Percentiles rank a stretch among this genome's conserved stretches.
Evolutionary conservation across 768 basidiomycete species (phyloP).

Genomic region (Boletus rubroflammeus): DNA sequence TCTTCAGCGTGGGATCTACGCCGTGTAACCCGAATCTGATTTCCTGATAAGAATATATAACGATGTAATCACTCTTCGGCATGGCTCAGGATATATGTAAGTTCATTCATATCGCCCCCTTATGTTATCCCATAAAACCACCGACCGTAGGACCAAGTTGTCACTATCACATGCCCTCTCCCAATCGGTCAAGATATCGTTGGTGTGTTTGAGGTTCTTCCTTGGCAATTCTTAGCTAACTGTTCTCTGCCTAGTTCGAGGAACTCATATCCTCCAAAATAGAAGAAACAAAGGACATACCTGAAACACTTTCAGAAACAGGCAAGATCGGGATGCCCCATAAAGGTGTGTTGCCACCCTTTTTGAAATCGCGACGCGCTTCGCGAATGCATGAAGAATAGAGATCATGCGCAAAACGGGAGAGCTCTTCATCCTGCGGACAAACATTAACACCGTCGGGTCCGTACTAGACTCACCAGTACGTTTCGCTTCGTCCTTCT

Average conservation of each 20-base stretch:
- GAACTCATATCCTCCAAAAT: slow-evolving; percentile 89
- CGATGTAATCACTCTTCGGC: slow-evolving; percentile 92
- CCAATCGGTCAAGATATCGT: slow-evolving; percentile 95
- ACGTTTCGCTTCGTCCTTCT: slow-evolving; percentile 32
- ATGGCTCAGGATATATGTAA: slow-evolving; percentile 94
- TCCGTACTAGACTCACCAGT: slow-evolving; percentile 96
- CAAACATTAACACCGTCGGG: slow-evolving; percentile 93
- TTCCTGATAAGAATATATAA: slow-evolving; percentile 74
- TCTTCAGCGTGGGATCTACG: slow-evolving; percentile 2
- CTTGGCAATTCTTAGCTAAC: background rate
- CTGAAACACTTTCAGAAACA: slow-evolving; percentile 88
- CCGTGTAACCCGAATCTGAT: slow-evolving; percentile 31
- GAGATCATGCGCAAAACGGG: slow-evolving; percentile 99
- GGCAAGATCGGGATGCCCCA: slow-evolving; percentile 92
- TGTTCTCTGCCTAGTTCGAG: slow-evolving; percentile 60
- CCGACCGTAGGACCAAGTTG: slow-evolving; percentile 76
- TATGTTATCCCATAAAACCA: slow-evolving; percentile 7
- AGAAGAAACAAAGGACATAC: slow-evolving; percentile 95
- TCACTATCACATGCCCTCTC: slow-evolving; percentile 92
- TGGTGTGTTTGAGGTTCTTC: slow-evolving; percentile 44
- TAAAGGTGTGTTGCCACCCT: slow-evolving; percentile 47
- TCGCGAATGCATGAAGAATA: slow-evolving; percentile 26
- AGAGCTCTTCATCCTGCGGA: slow-evolving; percentile 86
- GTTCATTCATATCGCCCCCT: slow-evolving; percentile 28
- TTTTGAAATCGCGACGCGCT: slow-evolving; percentile 1